Percentiles rank a stretch among this genome's conserved stretches.
Evolutionary conservation across 2,329 filamentous ascomycete genomes (phyloP).

Genomic region (Fusarium zealandicum): DNA sequence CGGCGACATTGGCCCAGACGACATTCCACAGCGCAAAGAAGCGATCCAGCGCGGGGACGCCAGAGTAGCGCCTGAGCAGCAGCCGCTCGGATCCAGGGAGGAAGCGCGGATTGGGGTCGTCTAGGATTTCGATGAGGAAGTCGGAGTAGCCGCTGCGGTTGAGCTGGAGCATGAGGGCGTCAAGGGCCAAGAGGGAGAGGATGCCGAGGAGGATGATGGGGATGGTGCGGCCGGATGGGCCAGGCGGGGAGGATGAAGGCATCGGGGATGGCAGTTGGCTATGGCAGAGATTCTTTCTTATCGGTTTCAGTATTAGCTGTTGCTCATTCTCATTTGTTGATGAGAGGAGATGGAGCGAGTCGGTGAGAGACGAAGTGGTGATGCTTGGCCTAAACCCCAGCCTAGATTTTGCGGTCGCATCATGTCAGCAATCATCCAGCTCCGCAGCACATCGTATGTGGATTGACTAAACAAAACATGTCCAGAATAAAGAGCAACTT

Average conservation of each 20-base stretch:
- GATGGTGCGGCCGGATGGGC: constrained; percentile 6
- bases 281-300: background rate
- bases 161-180: constrained; percentile 35
- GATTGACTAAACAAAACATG: background rate
- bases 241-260: constrained; percentile 11
- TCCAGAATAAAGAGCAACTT: background rate
- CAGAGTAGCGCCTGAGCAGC: constrained; percentile 30
- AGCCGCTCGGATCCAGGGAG: constrained; percentile 32
- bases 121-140: constrained; percentile 16
- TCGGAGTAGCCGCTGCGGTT: constrained; percentile 33
- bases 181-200: constrained; percentile 31
- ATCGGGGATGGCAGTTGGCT: constrained; percentile 15
- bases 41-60: constrained; percentile 27
- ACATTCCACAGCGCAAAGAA: constrained; percentile 29
- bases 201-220: constrained; percentile 23
- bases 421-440: constrained; percentile 2
- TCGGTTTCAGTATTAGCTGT: too few species aligned
- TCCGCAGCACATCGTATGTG: background rate
- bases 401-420: background rate
- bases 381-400: background rate
- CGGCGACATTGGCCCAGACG: constrained; percentile 34
- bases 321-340: background rate
- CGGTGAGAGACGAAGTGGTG: background rate
- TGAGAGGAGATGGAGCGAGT: background rate
- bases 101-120: constrained; percentile 25